Percentiles rank a stretch among this genome's conserved stretches.
Evolutionary conservation across 2,329 filamentous ascomycete species (phyloP).

Genomic region (Penicillium brasilianum): DNA sequence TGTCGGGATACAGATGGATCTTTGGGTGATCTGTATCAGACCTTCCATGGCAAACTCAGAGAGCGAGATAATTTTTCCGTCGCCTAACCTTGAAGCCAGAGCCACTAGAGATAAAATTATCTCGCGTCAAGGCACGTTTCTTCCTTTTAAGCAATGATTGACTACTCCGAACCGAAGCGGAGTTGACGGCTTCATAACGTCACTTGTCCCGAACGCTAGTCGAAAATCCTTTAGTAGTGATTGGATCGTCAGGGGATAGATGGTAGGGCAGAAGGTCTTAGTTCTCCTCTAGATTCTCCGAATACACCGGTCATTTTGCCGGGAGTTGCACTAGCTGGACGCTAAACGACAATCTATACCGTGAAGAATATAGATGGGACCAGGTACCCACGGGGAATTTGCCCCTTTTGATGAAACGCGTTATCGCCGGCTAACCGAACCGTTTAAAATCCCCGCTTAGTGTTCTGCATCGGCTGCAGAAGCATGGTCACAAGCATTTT

Average conservation of each 20-base stretch:
- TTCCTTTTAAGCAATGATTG: constrained; percentile 21
- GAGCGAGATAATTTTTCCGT: neutral
- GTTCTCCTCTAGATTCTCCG: constrained; percentile 12
- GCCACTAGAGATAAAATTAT: constrained; percentile 1
- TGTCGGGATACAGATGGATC: neutral
- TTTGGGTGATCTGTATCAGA: neutral
- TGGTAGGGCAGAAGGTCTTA: constrained; percentile 5
- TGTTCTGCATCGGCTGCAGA: neutral
- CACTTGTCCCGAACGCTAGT: neutral
- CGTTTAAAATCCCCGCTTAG: neutral
- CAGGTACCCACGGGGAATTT: constrained; percentile 11
- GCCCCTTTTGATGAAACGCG: constrained; percentile 10
- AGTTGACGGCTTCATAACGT: constrained; percentile 9
- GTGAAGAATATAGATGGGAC: constrained; percentile 13
- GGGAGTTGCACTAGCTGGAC: constrained; percentile 12
- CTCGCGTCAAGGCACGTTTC: constrained; percentile 19
- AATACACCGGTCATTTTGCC: constrained; percentile 5
- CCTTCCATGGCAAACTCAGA: neutral
- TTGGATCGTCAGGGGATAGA: constrained; percentile 12
- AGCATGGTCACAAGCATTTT: neutral
- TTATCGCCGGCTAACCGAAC: neutral
- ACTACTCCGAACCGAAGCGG: constrained; percentile 20
- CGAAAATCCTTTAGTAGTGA: neutral
- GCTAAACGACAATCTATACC: constrained; percentile 17
- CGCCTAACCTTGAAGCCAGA: neutral